Base-by-base conservation (phyloP, 2,329 filamentous ascomycete genomes). In the Pseudogymnoascus sp. region DNA sequence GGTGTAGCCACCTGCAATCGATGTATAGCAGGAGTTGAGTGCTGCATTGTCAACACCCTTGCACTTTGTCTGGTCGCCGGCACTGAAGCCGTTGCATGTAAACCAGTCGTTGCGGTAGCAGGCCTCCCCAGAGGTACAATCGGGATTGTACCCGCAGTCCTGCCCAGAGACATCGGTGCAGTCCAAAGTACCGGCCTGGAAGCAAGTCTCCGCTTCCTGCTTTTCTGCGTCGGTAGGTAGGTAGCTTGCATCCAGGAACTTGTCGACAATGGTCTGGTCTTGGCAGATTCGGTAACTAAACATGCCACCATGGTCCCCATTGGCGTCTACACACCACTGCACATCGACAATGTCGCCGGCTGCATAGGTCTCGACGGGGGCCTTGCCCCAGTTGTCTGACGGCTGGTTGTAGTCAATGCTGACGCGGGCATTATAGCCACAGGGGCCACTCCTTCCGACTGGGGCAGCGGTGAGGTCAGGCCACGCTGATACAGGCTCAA, bases 221-320 rank as follows among this genome's bases (percentile, higher is more conserved):
- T 84, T 84, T 73, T 83, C 82, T 0, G 70, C 78, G 64, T 78
- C 71, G 1, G 79, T 83, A 0, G 81, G 81, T 2, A 79, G 66
- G 65, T 83, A 82, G 6, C 68, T 69, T 0, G 79, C 75, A 0
- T 77, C 76, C 1, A 82, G 70, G 67, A 84, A 78, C 66, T 79
- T 79, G 72, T 82, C 75, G 31, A 83, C 78, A 0, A 84, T 70
- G 0, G 71, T 73, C 66, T 83, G 80, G 66, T 84, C 73, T 65
- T 80, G 76, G 67, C 81, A 84, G 65, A 83, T 78, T 8, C 81
- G 79, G 69, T 82, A 84, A 67, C 71, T 76, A 71, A 82, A 84
- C 80, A 83, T 83, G 70, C 81, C 82, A 25, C 81, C 80, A 65
- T 84, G 81, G 66, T 84, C 81, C 0, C 82, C 82, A 66, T 83